phyloP scores from a whole-genome alignment of 805 yeast genomes.

The Ogataea corticis region DNA sequence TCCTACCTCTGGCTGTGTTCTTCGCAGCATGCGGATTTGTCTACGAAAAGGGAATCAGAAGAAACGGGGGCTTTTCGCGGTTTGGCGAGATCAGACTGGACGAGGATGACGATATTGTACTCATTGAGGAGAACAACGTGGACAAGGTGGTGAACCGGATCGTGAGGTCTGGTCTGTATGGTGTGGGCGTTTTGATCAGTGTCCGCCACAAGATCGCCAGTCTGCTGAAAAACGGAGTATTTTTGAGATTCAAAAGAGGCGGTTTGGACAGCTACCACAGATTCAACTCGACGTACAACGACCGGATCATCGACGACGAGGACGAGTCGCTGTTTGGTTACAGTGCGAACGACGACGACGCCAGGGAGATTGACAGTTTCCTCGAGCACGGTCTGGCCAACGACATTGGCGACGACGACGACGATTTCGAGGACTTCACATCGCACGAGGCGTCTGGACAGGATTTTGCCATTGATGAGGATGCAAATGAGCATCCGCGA shows the following conservation, averaged over 20 bases:
- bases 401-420: constrained; percentile 38
- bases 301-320: constrained; percentile 33
- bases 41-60: constrained; percentile 76
- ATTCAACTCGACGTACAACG: constrained; percentile 30
- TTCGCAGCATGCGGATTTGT: constrained; percentile 62
- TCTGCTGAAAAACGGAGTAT: constrained; percentile 27
- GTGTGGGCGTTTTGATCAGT: constrained; percentile 20
- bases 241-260: constrained; percentile 24
- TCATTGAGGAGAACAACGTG: constrained; percentile 60
- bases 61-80: constrained; percentile 73
- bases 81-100: constrained; percentile 88
- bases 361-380: constrained; percentile 46
- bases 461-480: constrained; percentile 11
- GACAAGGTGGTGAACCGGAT: constrained; percentile 60
- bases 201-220: constrained; percentile 16
- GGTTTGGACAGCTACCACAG: constrained; percentile 19
- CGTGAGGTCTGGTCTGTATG: constrained; percentile 56
- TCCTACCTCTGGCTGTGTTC: constrained; percentile 57
- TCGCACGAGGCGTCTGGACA: constrained; percentile 7
- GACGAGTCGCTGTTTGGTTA: constrained; percentile 36
- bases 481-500: neutral
- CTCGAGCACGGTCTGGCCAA: constrained; percentile 31
- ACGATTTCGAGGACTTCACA: constrained; percentile 27
- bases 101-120: constrained; percentile 55
- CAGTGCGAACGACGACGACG: constrained; percentile 45